phyloP scores from a whole-genome alignment of 805 yeast genomes.

The Groenewaldozyma salmanticensis region DNA sequence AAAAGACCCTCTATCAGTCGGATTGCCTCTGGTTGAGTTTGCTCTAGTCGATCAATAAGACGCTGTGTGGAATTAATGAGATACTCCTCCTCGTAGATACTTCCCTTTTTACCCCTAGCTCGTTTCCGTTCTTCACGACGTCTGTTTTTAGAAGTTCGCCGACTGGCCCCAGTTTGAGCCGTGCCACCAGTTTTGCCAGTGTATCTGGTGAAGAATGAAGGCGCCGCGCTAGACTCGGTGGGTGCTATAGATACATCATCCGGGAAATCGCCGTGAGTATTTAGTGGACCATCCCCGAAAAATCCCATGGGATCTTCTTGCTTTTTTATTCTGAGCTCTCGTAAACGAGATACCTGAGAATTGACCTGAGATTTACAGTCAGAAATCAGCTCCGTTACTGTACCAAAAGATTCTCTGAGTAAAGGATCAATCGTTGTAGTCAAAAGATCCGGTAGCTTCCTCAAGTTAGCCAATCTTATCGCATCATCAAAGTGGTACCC shows the following conservation, averaged over 20 bases:
- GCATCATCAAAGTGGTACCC: slow-evolving; percentile 71
- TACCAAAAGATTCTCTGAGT: slow-evolving; percentile 80
- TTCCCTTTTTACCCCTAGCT: slow-evolving; percentile 96
- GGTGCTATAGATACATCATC: slow-evolving; percentile 94
- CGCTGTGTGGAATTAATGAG: slow-evolving; percentile 82
- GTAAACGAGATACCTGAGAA: slow-evolving; percentile 73
- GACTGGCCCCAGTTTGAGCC: slow-evolving; percentile 91
- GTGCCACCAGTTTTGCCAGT: slow-evolving; percentile 96
- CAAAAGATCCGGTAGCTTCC: slow-evolving; percentile 28
- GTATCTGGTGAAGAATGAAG: slow-evolving; percentile 88
- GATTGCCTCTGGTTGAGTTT: slow-evolving; percentile 64
- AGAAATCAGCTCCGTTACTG: slow-evolving; percentile 79
- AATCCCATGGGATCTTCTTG: slow-evolving; percentile 77
- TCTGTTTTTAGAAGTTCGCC: slow-evolving; percentile 83
- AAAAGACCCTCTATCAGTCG: slow-evolving; percentile 65
- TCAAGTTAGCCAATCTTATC: slow-evolving; percentile 45
- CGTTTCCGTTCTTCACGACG: slow-evolving; percentile 92
- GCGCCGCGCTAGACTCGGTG: slow-evolving; percentile 84
- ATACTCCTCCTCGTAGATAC: slow-evolving; percentile 95
- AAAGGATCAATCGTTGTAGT: slow-evolving; percentile 55
- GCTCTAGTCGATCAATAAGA: slow-evolving; percentile 68
- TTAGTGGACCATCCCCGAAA: slow-evolving; percentile 60
- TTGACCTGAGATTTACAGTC: slow-evolving; percentile 81
- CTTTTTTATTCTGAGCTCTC: slow-evolving; percentile 80
- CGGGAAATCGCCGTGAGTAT: slow-evolving; percentile 58